Percentiles rank a stretch among this genome's conserved stretches.
Conservation (phyloP, 2,329 filamentous ascomycete genomes). For the Curvularia sp. region DNA sequence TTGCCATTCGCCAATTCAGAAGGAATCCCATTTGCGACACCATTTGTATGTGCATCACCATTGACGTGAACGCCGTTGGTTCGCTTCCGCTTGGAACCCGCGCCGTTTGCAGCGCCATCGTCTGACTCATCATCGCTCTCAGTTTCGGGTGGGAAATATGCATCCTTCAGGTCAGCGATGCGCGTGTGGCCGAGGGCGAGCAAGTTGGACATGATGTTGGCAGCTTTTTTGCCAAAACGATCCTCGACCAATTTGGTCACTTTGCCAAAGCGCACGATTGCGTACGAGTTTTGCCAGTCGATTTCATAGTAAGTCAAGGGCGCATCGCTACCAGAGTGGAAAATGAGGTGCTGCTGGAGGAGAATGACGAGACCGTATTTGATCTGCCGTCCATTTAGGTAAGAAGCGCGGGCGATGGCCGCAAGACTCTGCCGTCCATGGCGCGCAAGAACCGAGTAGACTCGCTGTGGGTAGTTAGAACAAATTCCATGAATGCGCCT, state of each 20-base stretch:
- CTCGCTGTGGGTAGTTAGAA: slow-evolving; percentile 66
- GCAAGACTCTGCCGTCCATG: slow-evolving; percentile 77
- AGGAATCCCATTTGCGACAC: slow-evolving; percentile 19
- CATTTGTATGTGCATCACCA: slow-evolving; percentile 27
- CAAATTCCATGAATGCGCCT: slow-evolving; percentile 11
- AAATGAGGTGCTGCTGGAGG: slow-evolving; percentile 86
- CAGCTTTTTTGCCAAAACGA: slow-evolving; percentile 76
- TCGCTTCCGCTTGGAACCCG: slow-evolving; percentile 32
- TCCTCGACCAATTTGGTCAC: slow-evolving; percentile 77
- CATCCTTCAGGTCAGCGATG: slow-evolving; percentile 71
- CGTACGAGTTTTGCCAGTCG: slow-evolving; percentile 80
- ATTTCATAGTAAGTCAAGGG: slow-evolving; percentile 80
- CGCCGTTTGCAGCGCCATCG: slow-evolving; percentile 35
- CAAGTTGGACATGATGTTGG: slow-evolving; percentile 75
- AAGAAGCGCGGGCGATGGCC: slow-evolving; percentile 74
- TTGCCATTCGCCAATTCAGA: slow-evolving; percentile 23
- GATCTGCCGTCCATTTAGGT: slow-evolving; percentile 75
- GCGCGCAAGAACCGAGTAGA: slow-evolving; percentile 79
- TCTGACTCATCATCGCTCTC: slow-evolving; percentile 46
- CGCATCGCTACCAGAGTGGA: slow-evolving; percentile 70
- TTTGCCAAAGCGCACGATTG: slow-evolving; percentile 79
- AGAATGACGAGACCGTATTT: slow-evolving; percentile 83
- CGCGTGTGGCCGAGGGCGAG: slow-evolving; percentile 79
- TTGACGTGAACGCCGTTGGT: slow-evolving; percentile 33
- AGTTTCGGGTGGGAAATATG: slow-evolving; percentile 57